These are phyloP conservation scores for Bruguiera parviflora DNA, from an alignment of 345 rosid genomes.

Conservation along the genomic window DNA sequence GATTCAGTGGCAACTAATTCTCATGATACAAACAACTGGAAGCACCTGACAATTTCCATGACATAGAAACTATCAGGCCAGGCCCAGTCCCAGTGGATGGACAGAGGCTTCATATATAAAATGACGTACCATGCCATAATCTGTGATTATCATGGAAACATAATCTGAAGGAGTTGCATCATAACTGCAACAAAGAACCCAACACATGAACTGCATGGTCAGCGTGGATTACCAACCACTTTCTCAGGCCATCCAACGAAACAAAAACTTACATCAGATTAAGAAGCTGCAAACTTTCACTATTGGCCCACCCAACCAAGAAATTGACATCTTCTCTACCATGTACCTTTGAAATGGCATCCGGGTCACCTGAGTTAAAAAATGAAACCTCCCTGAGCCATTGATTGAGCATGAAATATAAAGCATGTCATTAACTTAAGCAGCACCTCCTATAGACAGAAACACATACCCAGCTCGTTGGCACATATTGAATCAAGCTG, in stretches of 20 bases:
- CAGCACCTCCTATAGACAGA: not conserved
- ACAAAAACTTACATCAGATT: slow-evolving; percentile 58
- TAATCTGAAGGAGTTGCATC: slow-evolving; percentile 94
- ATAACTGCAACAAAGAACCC: slow-evolving; percentile 46
- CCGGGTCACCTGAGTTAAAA: slow-evolving; percentile 72
- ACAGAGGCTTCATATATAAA: not conserved
- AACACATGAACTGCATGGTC: slow-evolving; percentile 7
- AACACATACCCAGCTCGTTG: slow-evolving; percentile 81
- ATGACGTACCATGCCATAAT: slow-evolving; percentile 88
- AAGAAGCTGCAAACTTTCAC: slow-evolving; percentile 70
- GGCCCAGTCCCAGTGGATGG: no score
- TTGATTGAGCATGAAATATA: slow-evolving; percentile 1
- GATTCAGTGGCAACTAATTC: not conserved
- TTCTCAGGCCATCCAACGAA: not conserved
- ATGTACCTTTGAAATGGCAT: slow-evolving; percentile 65
- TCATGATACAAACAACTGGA: not conserved
- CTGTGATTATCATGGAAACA: slow-evolving; percentile 84
- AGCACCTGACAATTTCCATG: no score
- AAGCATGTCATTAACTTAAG: not conserved
- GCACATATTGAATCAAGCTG: slow-evolving; percentile 94
- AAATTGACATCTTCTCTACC: slow-evolving; percentile 62
- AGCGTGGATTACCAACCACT: slow-evolving; percentile 20
- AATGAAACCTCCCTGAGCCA: slow-evolving; percentile 1
- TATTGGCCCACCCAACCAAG: slow-evolving; percentile 51
- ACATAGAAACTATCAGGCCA: no score